Evolutionary conservation across 768 basidiomycete genomes (phyloP).

Genomic region (Hericium alpestre): DNA sequence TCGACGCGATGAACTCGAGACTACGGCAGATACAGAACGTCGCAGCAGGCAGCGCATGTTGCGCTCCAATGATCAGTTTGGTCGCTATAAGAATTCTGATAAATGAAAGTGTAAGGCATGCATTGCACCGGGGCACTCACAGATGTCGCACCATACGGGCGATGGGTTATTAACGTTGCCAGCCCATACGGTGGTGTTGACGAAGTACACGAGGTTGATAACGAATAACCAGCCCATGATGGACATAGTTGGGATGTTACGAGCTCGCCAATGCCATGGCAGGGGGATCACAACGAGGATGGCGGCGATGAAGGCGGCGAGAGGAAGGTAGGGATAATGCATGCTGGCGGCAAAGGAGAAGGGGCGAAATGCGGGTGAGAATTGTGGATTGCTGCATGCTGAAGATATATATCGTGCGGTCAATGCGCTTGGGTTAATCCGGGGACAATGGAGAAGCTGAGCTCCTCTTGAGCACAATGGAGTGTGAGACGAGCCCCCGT

Average conservation of each 20-base stretch:
- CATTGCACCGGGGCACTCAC: constrained; percentile 12
- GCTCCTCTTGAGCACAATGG: too few relatives aligned
- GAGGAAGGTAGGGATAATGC: constrained; percentile 16
- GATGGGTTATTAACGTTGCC: constrained; percentile 15
- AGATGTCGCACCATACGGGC: constrained; percentile 29
- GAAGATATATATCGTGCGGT: too few relatives aligned
- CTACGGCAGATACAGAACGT: background rate
- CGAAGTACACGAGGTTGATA: constrained; percentile 23
- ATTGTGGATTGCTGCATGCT: too few relatives aligned
- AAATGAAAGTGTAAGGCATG: background rate
- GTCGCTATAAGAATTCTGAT: constrained; percentile 1
- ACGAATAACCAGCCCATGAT: constrained; percentile 22
- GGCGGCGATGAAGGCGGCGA: constrained; percentile 19
- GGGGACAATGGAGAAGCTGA: background rate
- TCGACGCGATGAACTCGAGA: background rate
- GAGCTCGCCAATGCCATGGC: constrained; percentile 18
- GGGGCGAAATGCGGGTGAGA: too few relatives aligned
- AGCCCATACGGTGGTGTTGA: constrained; percentile 27
- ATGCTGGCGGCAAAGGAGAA: too few relatives aligned
- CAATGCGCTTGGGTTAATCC: background rate
- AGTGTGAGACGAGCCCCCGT: too few relatives aligned
- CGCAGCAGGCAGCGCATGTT: background rate
- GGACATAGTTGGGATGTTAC: constrained; percentile 21
- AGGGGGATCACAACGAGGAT: constrained; percentile 15
- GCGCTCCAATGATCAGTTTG: background rate